phyloP scores from a whole-genome alignment of 1,139 yeast genomes.

The Diutina rugosa region DNA sequence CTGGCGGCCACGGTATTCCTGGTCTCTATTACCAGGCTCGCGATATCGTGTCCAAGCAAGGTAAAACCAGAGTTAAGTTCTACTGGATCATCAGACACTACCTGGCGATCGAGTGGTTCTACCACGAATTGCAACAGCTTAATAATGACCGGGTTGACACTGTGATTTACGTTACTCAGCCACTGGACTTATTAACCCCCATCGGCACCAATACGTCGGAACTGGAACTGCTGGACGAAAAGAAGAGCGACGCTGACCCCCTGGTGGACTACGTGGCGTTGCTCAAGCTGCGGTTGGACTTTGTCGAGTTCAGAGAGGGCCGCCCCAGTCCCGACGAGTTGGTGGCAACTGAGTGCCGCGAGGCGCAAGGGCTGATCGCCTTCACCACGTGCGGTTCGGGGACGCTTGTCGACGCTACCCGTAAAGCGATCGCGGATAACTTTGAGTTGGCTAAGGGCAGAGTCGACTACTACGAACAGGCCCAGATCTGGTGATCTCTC shows the following conservation, averaged over 20 bases:
- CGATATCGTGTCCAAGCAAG: neutral
- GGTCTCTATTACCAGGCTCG: neutral
- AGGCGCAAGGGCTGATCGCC: constrained; percentile 6
- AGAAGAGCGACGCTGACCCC: neutral
- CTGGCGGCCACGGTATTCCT: constrained; percentile 10
- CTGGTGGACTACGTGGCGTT: constrained; percentile 7
- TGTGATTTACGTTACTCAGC: constrained; percentile 5
- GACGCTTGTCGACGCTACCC: constrained; percentile 6
- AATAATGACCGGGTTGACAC: constrained; percentile 3
- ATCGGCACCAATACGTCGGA: neutral
- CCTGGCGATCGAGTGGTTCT: constrained; percentile 6
- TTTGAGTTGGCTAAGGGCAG: constrained; percentile 6
- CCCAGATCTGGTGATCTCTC: constrained; percentile 6
- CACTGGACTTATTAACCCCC: neutral
- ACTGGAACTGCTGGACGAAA: neutral
- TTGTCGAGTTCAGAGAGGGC: constrained; percentile 31
- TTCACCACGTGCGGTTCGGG: constrained; percentile 7
- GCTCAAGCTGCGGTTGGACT: constrained; percentile 4
- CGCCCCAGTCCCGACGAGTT: constrained; percentile 14
- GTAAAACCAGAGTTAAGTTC: neutral
- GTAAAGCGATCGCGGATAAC: constrained; percentile 5
- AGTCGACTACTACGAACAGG: constrained; percentile 8
- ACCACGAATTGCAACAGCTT: constrained; percentile 5
- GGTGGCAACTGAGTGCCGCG: constrained; percentile 4
- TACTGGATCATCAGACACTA: neutral